Conservation (phyloP, 2,329 filamentous ascomycete genomes). For the Ophiostoma quercus region DNA sequence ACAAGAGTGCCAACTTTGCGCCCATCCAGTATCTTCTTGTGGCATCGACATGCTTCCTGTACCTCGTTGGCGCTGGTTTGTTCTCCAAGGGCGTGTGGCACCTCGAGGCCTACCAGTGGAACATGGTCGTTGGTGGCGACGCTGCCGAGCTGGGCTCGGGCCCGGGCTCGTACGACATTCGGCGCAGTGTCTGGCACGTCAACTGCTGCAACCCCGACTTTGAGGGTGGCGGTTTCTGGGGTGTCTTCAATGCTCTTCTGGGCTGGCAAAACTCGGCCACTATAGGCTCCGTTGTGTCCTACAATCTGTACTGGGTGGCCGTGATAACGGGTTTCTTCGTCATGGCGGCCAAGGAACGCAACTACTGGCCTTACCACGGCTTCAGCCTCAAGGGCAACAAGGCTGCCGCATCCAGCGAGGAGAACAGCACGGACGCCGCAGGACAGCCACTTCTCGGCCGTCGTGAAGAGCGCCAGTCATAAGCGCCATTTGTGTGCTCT, state of each 20-base stretch:
- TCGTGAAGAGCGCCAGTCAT: slow-evolving; percentile 1
- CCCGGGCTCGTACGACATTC: slow-evolving; percentile 63
- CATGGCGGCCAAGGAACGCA: slow-evolving; percentile 24
- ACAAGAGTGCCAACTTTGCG: slow-evolving; percentile 41
- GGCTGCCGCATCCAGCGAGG: background rate
- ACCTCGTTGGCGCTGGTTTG: slow-evolving; percentile 76
- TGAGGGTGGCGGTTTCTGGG: slow-evolving; percentile 71
- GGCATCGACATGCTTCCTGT: slow-evolving; percentile 73
- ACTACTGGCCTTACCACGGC: slow-evolving; percentile 19
- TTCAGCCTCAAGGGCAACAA: slow-evolving; percentile 5
- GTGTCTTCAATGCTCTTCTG: slow-evolving; percentile 78
- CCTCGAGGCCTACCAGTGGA: slow-evolving; percentile 66
- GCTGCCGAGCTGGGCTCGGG: slow-evolving; percentile 57
- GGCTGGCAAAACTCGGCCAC: slow-evolving; percentile 88
- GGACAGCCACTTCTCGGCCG: slow-evolving; percentile 21
- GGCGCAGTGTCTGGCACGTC: slow-evolving; percentile 63
- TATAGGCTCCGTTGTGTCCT: slow-evolving; percentile 78
- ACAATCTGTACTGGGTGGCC: slow-evolving; percentile 79
- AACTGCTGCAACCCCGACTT: slow-evolving; percentile 72
- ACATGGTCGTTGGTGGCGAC: slow-evolving; percentile 44
- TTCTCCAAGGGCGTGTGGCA: slow-evolving; percentile 74
- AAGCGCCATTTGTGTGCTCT: background rate
- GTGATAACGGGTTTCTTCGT: slow-evolving; percentile 24
- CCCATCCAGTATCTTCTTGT: slow-evolving; percentile 57
- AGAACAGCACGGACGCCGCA: background rate